Evolutionary conservation across 768 basidiomycete species (phyloP), one percentile per base, ranked within the genome.

Genomic region (Kwoniella shandongensis): DNA sequence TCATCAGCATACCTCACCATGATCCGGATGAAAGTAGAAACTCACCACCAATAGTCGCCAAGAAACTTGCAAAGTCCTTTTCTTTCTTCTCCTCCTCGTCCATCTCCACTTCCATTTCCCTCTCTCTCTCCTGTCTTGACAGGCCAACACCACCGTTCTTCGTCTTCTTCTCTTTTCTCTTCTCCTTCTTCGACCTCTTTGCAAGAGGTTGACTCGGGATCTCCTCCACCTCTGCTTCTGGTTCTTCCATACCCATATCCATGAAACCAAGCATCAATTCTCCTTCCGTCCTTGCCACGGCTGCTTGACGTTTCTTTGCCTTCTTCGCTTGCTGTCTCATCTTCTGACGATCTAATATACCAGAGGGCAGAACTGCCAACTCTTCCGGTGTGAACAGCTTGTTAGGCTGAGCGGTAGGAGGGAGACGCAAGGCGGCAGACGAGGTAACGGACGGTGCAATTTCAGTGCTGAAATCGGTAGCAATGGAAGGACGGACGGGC

Each of bases 41-140:
- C 66, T 67, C 58, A 70, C 69, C 70, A 35, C 73, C 73, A 13
- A 74, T 68, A 20, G 61, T 63, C 25, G 67, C 60, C 54, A 74
- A 57, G 54, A 74, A 74, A 22, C 51, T 62, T 29, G 66, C 68
- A 61, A 74, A 74, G 13, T 74, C 73, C 18, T 61, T 45, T 57
- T 74, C 73, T 57, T 72, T 72, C 56, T 57, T 65, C 54, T 56
- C 55, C 26, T 70, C 73, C 22, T 65, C 67, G 50, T 76, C 68
- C 61, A 79, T 78, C 25, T 72, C 66, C 30, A 65, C 77, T 38
- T 81, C 81, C 48, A 79, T 77, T 32, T 77, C 77, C 69, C 79
- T 50, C 13, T 57, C 63, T 32, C 39, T 36, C 20, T 36, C 45
- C 23, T 20, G 23, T 29, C n/a, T 54, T 25, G 35, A n/a, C 30